Conservation (phyloP, 192 early-diverging fungal species). For the Coemansia sp. region DNA sequence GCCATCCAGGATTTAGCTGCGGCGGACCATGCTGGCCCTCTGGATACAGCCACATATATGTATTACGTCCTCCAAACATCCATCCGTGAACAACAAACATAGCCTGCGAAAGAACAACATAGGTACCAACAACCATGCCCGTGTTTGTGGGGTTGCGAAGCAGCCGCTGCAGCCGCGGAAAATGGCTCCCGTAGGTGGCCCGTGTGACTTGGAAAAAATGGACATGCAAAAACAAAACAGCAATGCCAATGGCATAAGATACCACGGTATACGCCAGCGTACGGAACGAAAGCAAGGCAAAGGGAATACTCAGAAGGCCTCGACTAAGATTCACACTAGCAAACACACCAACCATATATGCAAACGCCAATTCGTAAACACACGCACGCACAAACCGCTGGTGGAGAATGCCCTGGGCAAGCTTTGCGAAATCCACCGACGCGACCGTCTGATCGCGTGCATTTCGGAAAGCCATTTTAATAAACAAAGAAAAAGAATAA, state of each 20-base stretch:
- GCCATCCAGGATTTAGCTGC: slow-evolving; percentile 50
- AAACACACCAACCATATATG: slow-evolving; percentile 35
- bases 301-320: slow-evolving; percentile 24
- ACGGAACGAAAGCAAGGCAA: slow-evolving; percentile 32
- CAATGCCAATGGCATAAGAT: slow-evolving; percentile 31
- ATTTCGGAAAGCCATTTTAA: slow-evolving; percentile 29
- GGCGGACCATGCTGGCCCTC: slow-evolving; percentile 49
- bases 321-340: slow-evolving; percentile 28
- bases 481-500: not conserved
- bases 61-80: slow-evolving; percentile 28
- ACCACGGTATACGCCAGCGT: slow-evolving; percentile 35
- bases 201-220: slow-evolving; percentile 41
- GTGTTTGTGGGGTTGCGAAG: slow-evolving; percentile 33
- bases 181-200: slow-evolving; percentile 38
- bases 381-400: slow-evolving; percentile 50
- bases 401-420: slow-evolving; percentile 27
- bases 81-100: slow-evolving; percentile 28
- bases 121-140: slow-evolving; percentile 13
- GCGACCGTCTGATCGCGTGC: slow-evolving; percentile 37
- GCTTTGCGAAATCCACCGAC: slow-evolving; percentile 50
- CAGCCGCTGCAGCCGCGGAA: slow-evolving; percentile 46
- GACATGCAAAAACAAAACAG: slow-evolving; percentile 23
- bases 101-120: slow-evolving; percentile 22
- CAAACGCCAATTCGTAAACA: slow-evolving; percentile 39
- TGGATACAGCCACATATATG: slow-evolving; percentile 48